phyloP scores from a whole-genome alignment of 306 rosid species.

The Pyrus pyrifolia region DNA sequence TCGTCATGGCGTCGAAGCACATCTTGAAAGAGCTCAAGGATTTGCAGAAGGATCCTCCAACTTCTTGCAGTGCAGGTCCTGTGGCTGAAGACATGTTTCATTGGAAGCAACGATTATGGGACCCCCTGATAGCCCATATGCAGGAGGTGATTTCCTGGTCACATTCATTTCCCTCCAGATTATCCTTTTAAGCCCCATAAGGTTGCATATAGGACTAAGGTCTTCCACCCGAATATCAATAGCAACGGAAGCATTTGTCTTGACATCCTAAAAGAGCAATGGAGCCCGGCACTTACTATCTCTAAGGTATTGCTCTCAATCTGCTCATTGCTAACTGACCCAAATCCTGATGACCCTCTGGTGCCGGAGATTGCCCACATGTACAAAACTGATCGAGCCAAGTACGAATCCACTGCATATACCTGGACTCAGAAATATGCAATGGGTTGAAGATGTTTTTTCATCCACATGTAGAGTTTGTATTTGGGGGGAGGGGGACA shows the following conservation, averaged over 20 bases:
- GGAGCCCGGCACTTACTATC: conserved; percentile 75
- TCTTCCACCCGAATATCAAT: conserved; percentile 64
- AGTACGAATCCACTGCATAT: conserved; percentile 66
- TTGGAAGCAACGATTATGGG: conserved; percentile 75
- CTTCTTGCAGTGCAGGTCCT: conserved; percentile 79
- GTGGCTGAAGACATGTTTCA: conserved; percentile 77
- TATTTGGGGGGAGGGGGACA: neutral
- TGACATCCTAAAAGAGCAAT: conserved; percentile 66
- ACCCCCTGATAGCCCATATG: conserved; percentile 64
- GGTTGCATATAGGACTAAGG: conserved; percentile 81
- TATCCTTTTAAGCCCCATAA: conserved; percentile 78
- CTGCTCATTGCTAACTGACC: conserved; percentile 74
- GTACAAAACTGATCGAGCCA: conserved; percentile 64
- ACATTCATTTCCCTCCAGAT: conserved; percentile 60
- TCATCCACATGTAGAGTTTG: neutral
- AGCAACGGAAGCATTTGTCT: conserved; percentile 78
- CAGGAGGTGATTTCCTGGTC: conserved; percentile 69
- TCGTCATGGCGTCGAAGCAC: conserved; percentile 68
- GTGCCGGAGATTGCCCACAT: conserved; percentile 76
- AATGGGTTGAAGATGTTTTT: conserved; percentile 41
- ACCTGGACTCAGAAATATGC: conserved; percentile 84
- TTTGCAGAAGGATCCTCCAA: conserved; percentile 83
- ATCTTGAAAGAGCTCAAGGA: conserved; percentile 70
- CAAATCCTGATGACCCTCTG: conserved; percentile 76
- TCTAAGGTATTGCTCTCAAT: conserved; percentile 65